phyloP scores from a whole-genome alignment of 176 grass and related monocot species.

The Cymbopogon citratus region DNA sequence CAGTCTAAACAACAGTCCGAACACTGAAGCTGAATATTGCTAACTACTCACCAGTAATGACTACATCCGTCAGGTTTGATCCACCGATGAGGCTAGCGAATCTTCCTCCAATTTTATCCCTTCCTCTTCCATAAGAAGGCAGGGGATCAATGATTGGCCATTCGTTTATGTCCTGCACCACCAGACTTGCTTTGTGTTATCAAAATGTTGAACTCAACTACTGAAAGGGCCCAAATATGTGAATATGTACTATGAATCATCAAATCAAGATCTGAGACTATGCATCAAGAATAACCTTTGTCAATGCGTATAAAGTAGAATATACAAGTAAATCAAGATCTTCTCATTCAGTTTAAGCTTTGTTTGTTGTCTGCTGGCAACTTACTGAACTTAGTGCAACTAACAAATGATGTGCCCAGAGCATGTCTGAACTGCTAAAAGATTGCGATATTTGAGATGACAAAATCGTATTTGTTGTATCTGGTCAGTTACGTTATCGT shows the following conservation, averaged over 20 bases:
- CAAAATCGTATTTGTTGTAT: no score
- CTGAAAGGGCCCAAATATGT: background rate
- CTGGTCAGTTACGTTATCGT: no score
- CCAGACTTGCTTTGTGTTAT: background rate
- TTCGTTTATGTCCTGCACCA: slow-evolving; percentile 46
- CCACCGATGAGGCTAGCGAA: slow-evolving; percentile 88
- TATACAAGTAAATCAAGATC: background rate
- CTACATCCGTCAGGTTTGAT: slow-evolving; percentile 68
- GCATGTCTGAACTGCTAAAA: background rate
- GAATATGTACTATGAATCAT: background rate
- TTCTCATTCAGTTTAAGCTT: background rate
- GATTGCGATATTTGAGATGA: background rate
- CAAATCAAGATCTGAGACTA: background rate
- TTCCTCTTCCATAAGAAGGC: slow-evolving; percentile 79
- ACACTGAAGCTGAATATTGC: background rate
- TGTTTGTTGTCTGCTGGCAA: background rate
- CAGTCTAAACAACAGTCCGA: background rate
- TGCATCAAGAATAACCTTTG: background rate
- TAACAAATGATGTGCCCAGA: background rate
- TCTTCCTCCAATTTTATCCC: slow-evolving; percentile 65
- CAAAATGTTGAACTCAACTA: background rate
- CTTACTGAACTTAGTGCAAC: background rate
- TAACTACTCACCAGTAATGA: slow-evolving; percentile 44
- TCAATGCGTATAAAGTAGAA: background rate
- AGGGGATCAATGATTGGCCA: slow-evolving; percentile 80